Evolutionary conservation across 1,139 yeast genomes (phyloP).

Genomic region (Geotrichum candidum): DNA sequence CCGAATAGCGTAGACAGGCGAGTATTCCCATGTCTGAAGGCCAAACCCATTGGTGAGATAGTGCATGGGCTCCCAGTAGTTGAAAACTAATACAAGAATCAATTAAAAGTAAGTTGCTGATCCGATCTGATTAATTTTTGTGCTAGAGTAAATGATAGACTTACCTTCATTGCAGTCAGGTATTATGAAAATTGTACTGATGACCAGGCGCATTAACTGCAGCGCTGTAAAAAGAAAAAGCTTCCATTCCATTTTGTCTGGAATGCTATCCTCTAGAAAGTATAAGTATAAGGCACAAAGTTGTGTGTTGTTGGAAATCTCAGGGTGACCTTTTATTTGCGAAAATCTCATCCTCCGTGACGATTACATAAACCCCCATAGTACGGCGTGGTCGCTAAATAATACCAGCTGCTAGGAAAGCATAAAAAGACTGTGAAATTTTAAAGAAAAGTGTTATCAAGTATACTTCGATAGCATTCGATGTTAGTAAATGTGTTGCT

Average conservation of each 20-base stretch:
- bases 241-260: neutral
- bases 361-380: neutral
- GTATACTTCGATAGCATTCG: neutral
- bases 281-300: neutral
- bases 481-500: neutral
- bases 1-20: constrained; percentile 82
- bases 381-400: neutral
- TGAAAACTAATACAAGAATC: constrained; percentile 44
- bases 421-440: too few relatives aligned
- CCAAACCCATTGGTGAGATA: constrained; percentile 75
- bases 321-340: neutral
- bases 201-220: constrained; percentile 40
- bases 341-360: neutral
- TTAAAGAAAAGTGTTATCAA: neutral
- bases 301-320: neutral
- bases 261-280: neutral
- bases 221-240: constrained; percentile 5
- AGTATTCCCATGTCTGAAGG: constrained; percentile 94
- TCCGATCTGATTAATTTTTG: neutral
- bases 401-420: neutral
- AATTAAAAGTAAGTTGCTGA: neutral
- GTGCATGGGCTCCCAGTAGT: constrained; percentile 89
- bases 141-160: constrained; percentile 26
- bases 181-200: constrained; percentile 56
- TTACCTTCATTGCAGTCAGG: constrained; percentile 75